These are phyloP conservation scores for Nakazawaea ishiwadae DNA, from an alignment of 805 yeast genomes.

Conservation along the genomic window DNA sequence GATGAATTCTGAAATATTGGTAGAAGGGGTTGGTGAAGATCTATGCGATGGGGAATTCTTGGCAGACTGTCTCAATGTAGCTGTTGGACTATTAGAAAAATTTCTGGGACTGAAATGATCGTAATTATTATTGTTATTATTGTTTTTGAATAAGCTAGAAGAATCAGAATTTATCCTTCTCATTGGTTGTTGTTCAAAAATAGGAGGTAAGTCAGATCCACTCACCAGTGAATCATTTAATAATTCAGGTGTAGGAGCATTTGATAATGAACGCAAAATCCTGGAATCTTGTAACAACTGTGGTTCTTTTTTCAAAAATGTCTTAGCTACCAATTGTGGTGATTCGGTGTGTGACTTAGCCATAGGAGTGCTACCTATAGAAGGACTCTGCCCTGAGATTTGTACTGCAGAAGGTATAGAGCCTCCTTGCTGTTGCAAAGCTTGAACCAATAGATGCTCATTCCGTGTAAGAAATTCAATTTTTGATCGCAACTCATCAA, in stretches of 20 bases:
- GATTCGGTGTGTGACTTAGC: conserved; percentile 8
- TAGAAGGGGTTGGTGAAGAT: conserved; percentile 17
- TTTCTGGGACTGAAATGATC: conserved; percentile 7
- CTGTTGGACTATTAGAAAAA: conserved; percentile 1
- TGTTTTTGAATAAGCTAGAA: conserved; percentile 18
- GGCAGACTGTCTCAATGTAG: not conserved
- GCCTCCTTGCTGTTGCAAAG: conserved; percentile 28
- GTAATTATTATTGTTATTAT: too few species aligned
- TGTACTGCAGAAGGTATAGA: conserved; percentile 5
- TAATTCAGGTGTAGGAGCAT: conserved; percentile 25
- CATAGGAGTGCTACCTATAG: conserved; percentile 8
- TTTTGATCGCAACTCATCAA: conserved; percentile 71
- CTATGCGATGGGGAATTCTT: not conserved
- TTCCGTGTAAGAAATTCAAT: conserved; percentile 62
- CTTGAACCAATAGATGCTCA: conserved; percentile 65
- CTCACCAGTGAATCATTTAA: conserved; percentile 39
- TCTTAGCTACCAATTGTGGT: conserved; percentile 29
- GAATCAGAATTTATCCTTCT: conserved; percentile 28
- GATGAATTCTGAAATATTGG: conserved; percentile 57
- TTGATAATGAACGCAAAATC: conserved; percentile 12
- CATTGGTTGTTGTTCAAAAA: conserved; percentile 33
- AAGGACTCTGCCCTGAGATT: conserved; percentile 16
- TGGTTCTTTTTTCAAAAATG: conserved; percentile 41
- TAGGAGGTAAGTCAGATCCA: conserved; percentile 36
- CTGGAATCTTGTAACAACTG: conserved; percentile 32